A percentile compares a stretch with the other conserved stretches of the same genome.
Evolutionary conservation across 2,329 filamentous ascomycete species (phyloP).

Genomic region (Xylariaceae sp.): DNA sequence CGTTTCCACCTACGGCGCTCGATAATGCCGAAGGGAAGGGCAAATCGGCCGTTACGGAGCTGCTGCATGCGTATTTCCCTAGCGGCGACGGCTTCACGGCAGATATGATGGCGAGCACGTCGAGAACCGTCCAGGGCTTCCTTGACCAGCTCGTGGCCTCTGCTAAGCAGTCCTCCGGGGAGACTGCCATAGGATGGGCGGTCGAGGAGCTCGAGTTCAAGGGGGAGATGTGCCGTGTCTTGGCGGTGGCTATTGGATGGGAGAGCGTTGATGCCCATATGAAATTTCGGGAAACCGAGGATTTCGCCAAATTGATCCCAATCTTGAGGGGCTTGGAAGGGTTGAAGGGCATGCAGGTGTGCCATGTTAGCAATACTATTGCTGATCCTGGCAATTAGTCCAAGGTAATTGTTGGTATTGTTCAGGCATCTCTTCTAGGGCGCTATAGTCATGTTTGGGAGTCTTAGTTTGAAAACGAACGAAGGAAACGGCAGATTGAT

Average conservation of each 20-base stretch:
- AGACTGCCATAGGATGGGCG: conserved; percentile 26
- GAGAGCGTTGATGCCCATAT: conserved; percentile 20
- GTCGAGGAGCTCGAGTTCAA: conserved; percentile 23
- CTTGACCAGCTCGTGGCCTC: not conserved
- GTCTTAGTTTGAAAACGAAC: too few species aligned
- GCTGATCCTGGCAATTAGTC: not conserved
- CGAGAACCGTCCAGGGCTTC: conserved; percentile 9
- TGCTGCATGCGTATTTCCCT: conserved; percentile 27
- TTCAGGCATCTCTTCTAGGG: too few species aligned
- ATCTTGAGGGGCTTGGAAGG: conserved; percentile 15
- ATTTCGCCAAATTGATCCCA: conserved; percentile 16
- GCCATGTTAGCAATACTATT: conserved; percentile 18
- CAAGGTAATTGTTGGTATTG: too few species aligned
- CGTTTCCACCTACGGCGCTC: conserved; percentile 18
- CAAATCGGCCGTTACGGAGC: conserved; percentile 15
- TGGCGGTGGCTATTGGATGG: conserved; percentile 30
- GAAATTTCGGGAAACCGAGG: conserved; percentile 18
- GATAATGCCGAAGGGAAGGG: conserved; percentile 4
- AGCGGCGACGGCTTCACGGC: conserved; percentile 1
- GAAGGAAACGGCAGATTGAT: too few species aligned
- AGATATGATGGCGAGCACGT: not conserved
- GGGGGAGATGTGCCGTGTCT: conserved; percentile 18
- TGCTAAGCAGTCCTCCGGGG: conserved; percentile 14
- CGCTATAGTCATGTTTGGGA: too few species aligned
- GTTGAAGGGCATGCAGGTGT: conserved; percentile 23